Conservation (phyloP, 768 basidiomycete genomes). For the Lactarius sanguifluus region DNA sequence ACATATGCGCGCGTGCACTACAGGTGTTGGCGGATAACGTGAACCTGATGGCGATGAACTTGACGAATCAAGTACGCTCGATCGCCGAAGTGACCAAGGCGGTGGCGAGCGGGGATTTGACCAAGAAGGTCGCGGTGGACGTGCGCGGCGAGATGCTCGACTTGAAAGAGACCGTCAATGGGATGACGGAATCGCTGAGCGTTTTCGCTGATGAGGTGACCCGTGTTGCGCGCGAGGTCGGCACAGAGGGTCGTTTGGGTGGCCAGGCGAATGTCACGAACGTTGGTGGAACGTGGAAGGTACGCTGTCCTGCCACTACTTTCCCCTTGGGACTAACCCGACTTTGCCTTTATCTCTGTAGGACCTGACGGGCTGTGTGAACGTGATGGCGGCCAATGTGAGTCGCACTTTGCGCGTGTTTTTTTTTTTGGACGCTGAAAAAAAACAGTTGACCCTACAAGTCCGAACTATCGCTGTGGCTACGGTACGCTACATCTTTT, state of each 20-base stretch:
- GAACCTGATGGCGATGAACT: slow-evolving; percentile 86
- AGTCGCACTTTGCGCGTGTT: slow-evolving; percentile 33
- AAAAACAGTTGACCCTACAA: slow-evolving; percentile 77
- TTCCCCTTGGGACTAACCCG: not conserved
- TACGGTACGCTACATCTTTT: slow-evolving; percentile 54
- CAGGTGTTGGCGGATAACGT: slow-evolving; percentile 74
- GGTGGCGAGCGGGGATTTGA: slow-evolving; percentile 90
- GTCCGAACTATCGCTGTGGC: slow-evolving; percentile 92
- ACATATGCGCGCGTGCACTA: not conserved
- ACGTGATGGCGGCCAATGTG: slow-evolving; percentile 92
- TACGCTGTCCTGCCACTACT: slow-evolving; percentile 24
- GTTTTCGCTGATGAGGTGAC: slow-evolving; percentile 83
- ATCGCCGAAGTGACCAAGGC: slow-evolving; percentile 95
- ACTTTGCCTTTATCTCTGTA: slow-evolving; percentile 33
- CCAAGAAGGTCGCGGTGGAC: slow-evolving; percentile 89
- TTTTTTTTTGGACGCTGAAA: slow-evolving; percentile 10
- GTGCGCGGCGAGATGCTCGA: slow-evolving; percentile 91
- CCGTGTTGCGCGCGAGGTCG: slow-evolving; percentile 93
- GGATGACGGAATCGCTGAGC: slow-evolving; percentile 87
- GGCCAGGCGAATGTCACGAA: slow-evolving; percentile 93
- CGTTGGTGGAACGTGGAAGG: slow-evolving; percentile 96
- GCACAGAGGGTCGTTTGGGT: slow-evolving; percentile 92
- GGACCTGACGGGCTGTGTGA: slow-evolving; percentile 93
- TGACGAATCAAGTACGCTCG: slow-evolving; percentile 89
- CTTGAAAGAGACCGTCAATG: slow-evolving; percentile 90